Evolutionary conservation across 768 basidiomycete genomes (phyloP).

Genomic region (Leucogyrophana mollusca): DNA sequence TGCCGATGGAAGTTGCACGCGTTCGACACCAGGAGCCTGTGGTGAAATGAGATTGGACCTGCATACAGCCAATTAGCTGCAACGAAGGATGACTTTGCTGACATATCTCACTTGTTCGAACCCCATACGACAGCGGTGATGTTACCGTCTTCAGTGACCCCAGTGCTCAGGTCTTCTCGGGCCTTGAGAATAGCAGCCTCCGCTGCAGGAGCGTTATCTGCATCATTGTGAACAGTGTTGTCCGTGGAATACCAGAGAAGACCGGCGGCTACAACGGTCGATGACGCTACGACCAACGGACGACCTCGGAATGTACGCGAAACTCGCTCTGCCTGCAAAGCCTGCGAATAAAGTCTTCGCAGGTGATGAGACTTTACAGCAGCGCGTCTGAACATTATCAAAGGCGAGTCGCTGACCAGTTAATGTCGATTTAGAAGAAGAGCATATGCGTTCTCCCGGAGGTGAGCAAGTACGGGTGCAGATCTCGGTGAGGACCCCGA

Average conservation of each 20-base stretch:
- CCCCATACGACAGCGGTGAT: slow-evolving; percentile 68
- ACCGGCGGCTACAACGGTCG: slow-evolving; percentile 32
- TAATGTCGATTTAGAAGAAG: too few species aligned
- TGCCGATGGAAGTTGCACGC: slow-evolving; percentile 48
- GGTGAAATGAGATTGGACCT: slow-evolving; percentile 50
- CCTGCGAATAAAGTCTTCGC: slow-evolving; percentile 14
- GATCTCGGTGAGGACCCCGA: too few species aligned
- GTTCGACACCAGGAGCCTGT: slow-evolving; percentile 34
- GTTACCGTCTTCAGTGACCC: slow-evolving; percentile 22
- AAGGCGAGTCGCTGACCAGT: too few species aligned
- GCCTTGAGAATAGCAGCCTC: slow-evolving; percentile 3
- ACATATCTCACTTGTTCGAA: slow-evolving; percentile 58
- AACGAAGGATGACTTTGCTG: not conserved
- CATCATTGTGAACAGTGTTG: slow-evolving; percentile 37
- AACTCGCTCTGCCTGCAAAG: slow-evolving; percentile 23
- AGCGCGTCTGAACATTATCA: slow-evolving; percentile 14
- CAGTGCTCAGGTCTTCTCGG: slow-evolving; percentile 12
- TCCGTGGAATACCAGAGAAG: slow-evolving; percentile 38
- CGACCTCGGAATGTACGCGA: slow-evolving; percentile 15
- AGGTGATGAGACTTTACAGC: not conserved
- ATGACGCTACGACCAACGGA: slow-evolving; percentile 21
- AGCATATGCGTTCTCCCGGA: too few species aligned
- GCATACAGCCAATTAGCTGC: slow-evolving; percentile 1
- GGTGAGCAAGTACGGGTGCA: too few species aligned
- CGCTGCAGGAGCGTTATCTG: slow-evolving; percentile 9